Evolutionary conservation across 2,329 filamentous ascomycete genomes (phyloP), one percentile per base, ranked within the genome.

Genomic region (Apiospora pterosperma): DNA sequence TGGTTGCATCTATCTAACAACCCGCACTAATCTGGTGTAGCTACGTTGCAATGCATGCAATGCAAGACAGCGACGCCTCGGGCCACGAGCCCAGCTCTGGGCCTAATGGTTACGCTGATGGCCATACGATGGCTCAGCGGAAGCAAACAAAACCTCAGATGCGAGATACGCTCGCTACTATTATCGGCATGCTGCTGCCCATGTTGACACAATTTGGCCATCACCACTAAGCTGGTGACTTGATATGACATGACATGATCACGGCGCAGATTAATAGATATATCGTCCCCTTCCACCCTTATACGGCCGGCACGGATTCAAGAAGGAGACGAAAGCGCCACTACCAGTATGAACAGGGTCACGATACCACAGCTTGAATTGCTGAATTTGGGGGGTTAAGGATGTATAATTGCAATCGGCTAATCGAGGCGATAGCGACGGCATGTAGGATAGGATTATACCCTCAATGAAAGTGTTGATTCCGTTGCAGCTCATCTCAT

Each of bases 11-110:
- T 23, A 28, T 39, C n/a, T 8, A 55, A 28, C 12, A 5, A 36
- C 23, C 42, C 4, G 14, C 25, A 38, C 71, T 75, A 67, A 77
- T 58, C 10, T n/a, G 14, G 11, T 60, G 16, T 68, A 96, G 93
- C 71, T 97, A 98, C 74, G 96, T 99, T 52, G 96, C 96, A 1
- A 97, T 98, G 94, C 96, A 99, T 75, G 93, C 94, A 0, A 97
- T 98, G 93, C 92, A 96, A 75, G 94, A 97, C 73, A 87, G 89
- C 25, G 80, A 82, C 62, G 77, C 78, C 10, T 79, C 84, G 36
- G 77, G 80, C 62, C 83, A 88, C 67, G 81, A 87, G n/a, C 81
- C 85, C 64, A 77, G 80, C 62, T 71, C 77, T 0, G 72, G 75
- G 5, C 73, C 78, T 39, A 88, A 89, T 67, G 84, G 88, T 62